Conservation (phyloP, 2,329 filamentous ascomycete genomes). For the Zopfia rhizophila region DNA sequence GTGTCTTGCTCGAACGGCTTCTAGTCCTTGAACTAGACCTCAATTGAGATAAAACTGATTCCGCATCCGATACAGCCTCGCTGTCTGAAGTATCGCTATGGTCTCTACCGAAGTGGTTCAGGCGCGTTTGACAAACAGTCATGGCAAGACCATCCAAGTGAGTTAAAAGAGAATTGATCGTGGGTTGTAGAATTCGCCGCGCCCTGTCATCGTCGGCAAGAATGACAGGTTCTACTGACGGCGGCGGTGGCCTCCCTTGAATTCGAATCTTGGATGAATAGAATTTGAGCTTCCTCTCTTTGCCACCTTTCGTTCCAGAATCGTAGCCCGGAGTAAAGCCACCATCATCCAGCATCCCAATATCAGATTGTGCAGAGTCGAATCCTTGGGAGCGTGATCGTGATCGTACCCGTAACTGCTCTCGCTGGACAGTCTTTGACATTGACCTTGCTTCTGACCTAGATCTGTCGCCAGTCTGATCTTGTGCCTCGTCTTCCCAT, state of each 20-base stretch:
- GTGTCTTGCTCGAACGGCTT: conserved; percentile 19
- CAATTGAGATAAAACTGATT: conserved; percentile 27
- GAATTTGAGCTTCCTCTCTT: conserved; percentile 1
- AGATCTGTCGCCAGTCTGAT: conserved; percentile 6
- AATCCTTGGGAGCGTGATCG: conserved; percentile 4
- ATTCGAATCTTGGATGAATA: conserved; percentile 2
- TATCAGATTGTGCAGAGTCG: conserved; percentile 2
- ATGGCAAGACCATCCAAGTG: conserved; percentile 76
- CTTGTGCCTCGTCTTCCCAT: conserved; percentile 40
- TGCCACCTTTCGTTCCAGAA: conserved; percentile 1
- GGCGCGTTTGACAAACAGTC: conserved; percentile 74
- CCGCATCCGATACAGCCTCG: conserved; percentile 39
- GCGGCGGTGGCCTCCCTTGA: conserved; percentile 22
- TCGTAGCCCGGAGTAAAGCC: conserved; percentile 9
- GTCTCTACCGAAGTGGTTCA: conserved; percentile 56
- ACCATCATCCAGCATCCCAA: conserved; percentile 20
- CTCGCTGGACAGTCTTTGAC: conserved; percentile 21
- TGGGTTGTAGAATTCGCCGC: conserved; percentile 71
- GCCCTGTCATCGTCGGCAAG: conserved; percentile 78
- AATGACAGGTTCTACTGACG: conserved; percentile 59
- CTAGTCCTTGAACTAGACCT: conserved; percentile 27
- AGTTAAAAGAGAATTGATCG: conserved; percentile 74
- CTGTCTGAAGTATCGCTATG: conserved; percentile 43
- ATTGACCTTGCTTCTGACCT: conserved; percentile 2
- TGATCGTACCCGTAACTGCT: not conserved